Base-by-base conservation (phyloP, 2,329 filamentous ascomycete genomes). In the Biscogniauxia sp. region DNA sequence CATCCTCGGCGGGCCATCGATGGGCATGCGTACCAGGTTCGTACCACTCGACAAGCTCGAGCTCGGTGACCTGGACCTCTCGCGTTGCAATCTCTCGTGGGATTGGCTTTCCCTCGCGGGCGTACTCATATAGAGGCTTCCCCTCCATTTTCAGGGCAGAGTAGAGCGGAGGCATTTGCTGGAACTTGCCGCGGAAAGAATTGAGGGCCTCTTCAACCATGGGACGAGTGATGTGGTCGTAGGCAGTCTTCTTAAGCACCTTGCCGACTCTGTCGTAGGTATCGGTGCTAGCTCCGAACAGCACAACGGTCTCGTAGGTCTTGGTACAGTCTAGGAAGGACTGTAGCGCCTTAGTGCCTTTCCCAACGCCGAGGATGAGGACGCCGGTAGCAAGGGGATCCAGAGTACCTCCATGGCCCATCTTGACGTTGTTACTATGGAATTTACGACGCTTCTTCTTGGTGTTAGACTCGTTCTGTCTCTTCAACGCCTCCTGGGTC, bases 121-220 rank as follows among this genome's bases (percentile, higher is more conserved):
- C 95, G 76, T 98, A 98, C 77, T 99, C 93, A 74, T 99, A 99
- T 54, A 97, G 82, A 37, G 92, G 90, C 80, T 97, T 97, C 1
- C 95, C 95, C 67, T 97, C 86, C 75, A 97, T 92, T 75, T 94
- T 93, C 63, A 98, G 81, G 9, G 95, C 95, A 28, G 92, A 97
- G 76, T 93, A 99, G 20, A 99, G 85, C 5, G 94, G 94, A 45
- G 95, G 95, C 67, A 91, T 88, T 79, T 99, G 95, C 79, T 91
- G 88, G 70, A 92, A 92, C 68, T 89, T 89, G 17, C 95, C 95
- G 49, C 88, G 83, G 75, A 97, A 97, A 62, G 82, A 78, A 5
- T 80, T 82, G 60, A 98, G 78, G 17, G 89, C 91, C 72, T 90
- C 84, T 76, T 96, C 90, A 0, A 98, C 90, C 69, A 83, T 81